Conservation (phyloP, 2,329 filamentous ascomycete species). For the Calcarisporium arbuscula region DNA sequence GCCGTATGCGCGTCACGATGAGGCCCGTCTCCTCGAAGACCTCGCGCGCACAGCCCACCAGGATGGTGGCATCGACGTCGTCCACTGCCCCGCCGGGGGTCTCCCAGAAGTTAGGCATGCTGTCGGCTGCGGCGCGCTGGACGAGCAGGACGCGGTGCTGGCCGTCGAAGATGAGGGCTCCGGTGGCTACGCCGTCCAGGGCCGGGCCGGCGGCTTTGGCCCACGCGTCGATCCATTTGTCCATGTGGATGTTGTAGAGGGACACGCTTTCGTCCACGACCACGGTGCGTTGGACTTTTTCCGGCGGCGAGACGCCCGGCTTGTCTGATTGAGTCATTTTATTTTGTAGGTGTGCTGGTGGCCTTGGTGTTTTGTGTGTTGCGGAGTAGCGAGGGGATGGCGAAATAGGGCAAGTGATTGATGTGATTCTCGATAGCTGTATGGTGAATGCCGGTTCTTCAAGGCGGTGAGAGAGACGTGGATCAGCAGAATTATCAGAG, state of each 20-base stretch:
- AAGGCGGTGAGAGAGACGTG: too few species aligned
- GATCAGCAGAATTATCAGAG: too few species aligned
- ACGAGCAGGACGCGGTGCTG: constrained; percentile 34
- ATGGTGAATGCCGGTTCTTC: too few species aligned
- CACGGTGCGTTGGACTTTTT: too few species aligned
- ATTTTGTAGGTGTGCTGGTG: too few species aligned
- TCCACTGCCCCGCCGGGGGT: constrained; percentile 43
- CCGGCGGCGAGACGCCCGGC: background rate
- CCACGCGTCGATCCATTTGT: constrained; percentile 22
- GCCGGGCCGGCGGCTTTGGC: too few species aligned
- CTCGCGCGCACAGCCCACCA: constrained; percentile 39
- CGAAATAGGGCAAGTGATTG: too few species aligned
- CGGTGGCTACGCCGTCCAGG: constrained; percentile 24
- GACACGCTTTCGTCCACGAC: too few species aligned
- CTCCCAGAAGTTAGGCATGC: constrained; percentile 41
- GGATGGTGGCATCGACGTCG: constrained; percentile 30
- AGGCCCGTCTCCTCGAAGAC: constrained; percentile 42
- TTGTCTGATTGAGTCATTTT: background rate
- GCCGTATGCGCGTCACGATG: constrained; percentile 19
- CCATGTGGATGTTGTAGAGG: constrained; percentile 17
- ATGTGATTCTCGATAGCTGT: too few species aligned
- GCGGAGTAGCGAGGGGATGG: too few species aligned
- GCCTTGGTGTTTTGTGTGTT: too few species aligned
- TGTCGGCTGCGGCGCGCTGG: constrained; percentile 38
- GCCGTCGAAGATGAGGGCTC: constrained; percentile 28